Conservation (phyloP, 1,284 basidiomycete species). For the Pseudozyma hubeiensis region DNA sequence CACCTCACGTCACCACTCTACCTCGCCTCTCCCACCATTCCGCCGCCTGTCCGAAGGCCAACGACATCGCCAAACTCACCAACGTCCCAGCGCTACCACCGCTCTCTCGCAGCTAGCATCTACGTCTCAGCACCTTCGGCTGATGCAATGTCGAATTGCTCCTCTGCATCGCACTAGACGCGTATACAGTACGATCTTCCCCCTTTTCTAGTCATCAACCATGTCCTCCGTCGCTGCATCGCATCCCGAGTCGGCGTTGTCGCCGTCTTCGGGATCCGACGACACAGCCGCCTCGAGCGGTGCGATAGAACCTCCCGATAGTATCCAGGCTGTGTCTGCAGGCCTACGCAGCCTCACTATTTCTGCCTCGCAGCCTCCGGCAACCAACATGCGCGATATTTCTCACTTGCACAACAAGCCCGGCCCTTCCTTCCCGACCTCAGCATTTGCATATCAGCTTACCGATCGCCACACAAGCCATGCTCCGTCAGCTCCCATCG, state of each 20-base stretch:
- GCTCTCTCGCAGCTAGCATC: not conserved
- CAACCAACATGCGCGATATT: constrained; percentile 5
- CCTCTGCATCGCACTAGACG: constrained; percentile 20
- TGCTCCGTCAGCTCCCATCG: not conserved
- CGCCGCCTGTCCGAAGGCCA: too few species aligned
- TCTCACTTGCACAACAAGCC: constrained; percentile 3
- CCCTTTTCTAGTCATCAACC: not conserved
- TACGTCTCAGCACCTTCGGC: constrained; percentile 17
- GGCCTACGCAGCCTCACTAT: constrained; percentile 36
- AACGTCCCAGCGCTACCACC: not conserved
- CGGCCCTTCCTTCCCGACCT: constrained; percentile 29
- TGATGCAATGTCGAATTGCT: constrained; percentile 35
- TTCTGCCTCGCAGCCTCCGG: constrained; percentile 4
- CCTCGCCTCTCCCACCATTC: not conserved
- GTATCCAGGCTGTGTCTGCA: constrained; percentile 35
- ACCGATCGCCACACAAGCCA: constrained; percentile 19
- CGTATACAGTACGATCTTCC: constrained; percentile 1
- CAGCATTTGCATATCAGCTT: constrained; percentile 7
- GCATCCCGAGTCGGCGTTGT: constrained; percentile 18
- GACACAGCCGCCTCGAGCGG: constrained; percentile 17
- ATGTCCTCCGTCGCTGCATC: constrained; percentile 28
- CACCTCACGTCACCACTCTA: not conserved
- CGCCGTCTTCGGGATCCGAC: constrained; percentile 20
- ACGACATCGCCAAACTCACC: constrained; percentile 1
- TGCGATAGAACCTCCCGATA: constrained; percentile 47